These are phyloP conservation scores for Scutellaria baicalensis DNA, from an alignment of 257 asterid genomes.

Conservation along the genomic window DNA sequence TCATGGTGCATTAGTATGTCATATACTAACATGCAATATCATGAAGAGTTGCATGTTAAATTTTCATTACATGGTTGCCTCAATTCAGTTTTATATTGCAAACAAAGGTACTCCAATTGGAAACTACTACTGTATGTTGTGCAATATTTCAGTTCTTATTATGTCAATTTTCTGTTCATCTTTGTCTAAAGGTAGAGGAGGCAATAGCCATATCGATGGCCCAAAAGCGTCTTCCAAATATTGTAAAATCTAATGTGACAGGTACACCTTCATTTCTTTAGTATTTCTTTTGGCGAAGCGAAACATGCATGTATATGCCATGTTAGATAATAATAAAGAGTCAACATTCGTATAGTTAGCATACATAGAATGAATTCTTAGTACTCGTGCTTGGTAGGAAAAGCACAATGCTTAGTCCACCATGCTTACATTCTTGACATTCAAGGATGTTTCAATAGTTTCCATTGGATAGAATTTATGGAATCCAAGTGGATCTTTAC, in stretches of 20 bases:
- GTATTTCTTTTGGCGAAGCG: background rate
- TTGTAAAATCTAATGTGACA: constrained; percentile 30
- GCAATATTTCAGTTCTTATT: background rate
- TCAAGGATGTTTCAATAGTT: background rate
- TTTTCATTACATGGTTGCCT: too few species aligned
- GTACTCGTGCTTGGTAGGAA: background rate
- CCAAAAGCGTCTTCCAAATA: constrained; percentile 53
- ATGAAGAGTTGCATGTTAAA: background rate
- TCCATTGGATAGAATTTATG: too few species aligned
- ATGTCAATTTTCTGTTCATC: background rate
- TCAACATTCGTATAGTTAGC: too few species aligned
- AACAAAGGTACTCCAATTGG: too few species aligned
- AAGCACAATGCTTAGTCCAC: background rate
- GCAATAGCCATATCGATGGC: constrained; percentile 87
- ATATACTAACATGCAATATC: background rate
- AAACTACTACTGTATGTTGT: background rate
- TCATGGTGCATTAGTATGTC: background rate
- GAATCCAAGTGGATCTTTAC: too few species aligned
- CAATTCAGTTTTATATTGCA: too few species aligned
- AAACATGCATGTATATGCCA: background rate
- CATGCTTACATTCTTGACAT: background rate
- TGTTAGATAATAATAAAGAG: too few species aligned
- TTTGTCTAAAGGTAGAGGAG: constrained; percentile 68
- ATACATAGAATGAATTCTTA: too few species aligned
- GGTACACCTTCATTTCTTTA: constrained; percentile 26